Base-by-base conservation (phyloP, 345 rosid genomes). In the Luvunga scandens region DNA sequence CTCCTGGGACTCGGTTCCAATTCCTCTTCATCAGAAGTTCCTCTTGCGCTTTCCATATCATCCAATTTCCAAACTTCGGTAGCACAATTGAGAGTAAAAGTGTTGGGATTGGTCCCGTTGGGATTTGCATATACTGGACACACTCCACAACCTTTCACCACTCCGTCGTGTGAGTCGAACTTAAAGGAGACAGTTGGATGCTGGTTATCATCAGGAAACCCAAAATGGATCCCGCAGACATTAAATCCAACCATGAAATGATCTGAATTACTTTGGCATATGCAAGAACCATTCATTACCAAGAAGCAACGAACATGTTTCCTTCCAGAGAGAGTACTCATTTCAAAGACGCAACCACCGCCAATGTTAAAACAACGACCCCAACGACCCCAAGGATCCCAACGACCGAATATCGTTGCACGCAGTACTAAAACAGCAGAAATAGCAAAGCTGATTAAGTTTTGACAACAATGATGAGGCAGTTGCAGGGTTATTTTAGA, bases 161-260 rank as follows among this genome's bases (percentile, higher is more conserved):
- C 0, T 7, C 19, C 0, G 2, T 0, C 9, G 2, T 8, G 2
- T 9, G 12, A 39, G 13, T 0, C 0, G 10, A 69, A 69, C 22
- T 39, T 10, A 0, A 69, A 36, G 5, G 10, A 12, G 30, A 22
- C 8, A 25, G 4, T 3, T 39, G 33, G 14, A 62, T 5, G 33
- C 22, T 28, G 36, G 13, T 34, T 38, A 55, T 12, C 45, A 7
- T 31, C 28, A 0, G n/a, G 42, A 31, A 55, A 8, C 42, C 16
- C 16, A 31, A 10, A 31, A 21, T 10, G 38, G 6, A 34, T 7
- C 18, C n/a, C n/a, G 0, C 19, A 18, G 7, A 13, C 38, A 50
- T 0, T 2, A 50, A 55, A 55, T 25, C 75, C 28, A 9, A 55
- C 19, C 4, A 55, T 7, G 9, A 71, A 45, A 21, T 55, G 75